A percentile compares a stretch with the other conserved stretches of the same genome.
Conservation (phyloP, 2,329 filamentous ascomycete genomes). For the Botrytis squamosa region DNA sequence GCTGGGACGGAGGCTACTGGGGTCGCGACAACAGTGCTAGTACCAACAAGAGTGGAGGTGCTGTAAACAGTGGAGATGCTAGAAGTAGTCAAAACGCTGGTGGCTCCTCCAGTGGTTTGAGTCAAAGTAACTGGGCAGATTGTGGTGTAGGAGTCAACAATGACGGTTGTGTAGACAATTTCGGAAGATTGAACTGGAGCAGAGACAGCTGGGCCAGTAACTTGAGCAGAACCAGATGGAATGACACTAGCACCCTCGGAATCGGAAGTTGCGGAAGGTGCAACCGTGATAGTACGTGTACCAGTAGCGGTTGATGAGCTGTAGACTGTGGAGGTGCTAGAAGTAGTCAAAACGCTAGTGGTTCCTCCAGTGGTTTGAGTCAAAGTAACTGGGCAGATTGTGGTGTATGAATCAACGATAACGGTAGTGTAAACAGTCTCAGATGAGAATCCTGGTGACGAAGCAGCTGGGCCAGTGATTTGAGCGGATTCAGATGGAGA, state of each 20-base stretch:
- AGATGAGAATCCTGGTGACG: background rate
- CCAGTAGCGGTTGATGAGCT: background rate
- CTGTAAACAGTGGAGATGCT: background rate
- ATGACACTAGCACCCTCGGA: background rate
- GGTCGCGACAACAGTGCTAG: background rate
- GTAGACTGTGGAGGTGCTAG: slow-evolving; percentile 3
- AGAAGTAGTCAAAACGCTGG: background rate
- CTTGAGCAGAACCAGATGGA: background rate
- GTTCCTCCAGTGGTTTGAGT: slow-evolving; percentile 6
- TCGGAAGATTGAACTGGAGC: background rate
- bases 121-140: slow-evolving; percentile 4
- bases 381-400: slow-evolving; percentile 7
- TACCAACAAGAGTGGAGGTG: background rate
- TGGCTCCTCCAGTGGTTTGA: background rate
- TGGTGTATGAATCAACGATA: background rate
- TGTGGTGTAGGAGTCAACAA: background rate
- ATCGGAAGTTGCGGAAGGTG: background rate
- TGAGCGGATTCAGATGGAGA: background rate
- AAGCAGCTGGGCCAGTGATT: background rate
- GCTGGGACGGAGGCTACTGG: background rate
- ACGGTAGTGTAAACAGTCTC: background rate
- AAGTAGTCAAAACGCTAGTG: background rate
- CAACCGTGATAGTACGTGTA: background rate
- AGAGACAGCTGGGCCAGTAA: background rate
- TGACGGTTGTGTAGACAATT: background rate